Evolutionary conservation across 768 basidiomycete species (phyloP), one percentile per base, ranked within the genome.

Genomic region (Psilocybe azurescens): DNA sequence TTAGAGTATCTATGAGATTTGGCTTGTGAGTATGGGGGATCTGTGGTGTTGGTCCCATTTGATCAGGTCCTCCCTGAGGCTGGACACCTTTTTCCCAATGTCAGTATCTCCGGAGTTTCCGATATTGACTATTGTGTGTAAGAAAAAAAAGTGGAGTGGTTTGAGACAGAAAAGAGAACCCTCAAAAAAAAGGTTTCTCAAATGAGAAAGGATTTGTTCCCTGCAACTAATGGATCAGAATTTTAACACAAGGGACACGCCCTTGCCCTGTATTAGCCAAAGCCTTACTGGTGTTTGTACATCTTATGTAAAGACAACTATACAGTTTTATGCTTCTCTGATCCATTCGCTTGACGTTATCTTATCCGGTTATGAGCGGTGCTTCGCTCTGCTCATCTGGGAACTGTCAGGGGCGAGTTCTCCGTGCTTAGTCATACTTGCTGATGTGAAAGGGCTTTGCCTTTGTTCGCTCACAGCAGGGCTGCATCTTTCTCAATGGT

Each of bases 341-440:
- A 51, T 51, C 13, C 50, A 14, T 13, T 33, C 50, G 50, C 50
- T 51, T 30, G 50, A 51, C 50, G 28, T 51, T 51, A 51, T 51
- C 50, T 51, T 51, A 51, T 51, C 50, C 50, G 50, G 29, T 51
- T 51, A 51, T 51, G 50, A 51, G 50, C 24, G 14, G 50, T 24
- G 33, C 33, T 33, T 33, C 9, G 33, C 33, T 33, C 33, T 33
- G 4, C 33, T 33, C 33, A 33, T 33, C 9, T 33, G 33, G 33
- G 33, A 33, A 9, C 33, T n/a, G n/a, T n/a, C n/a, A n/a, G n/a
- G n/a, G n/a, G n/a, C n/a, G n/a, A n/a, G n/a, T n/a, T n/a, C n/a
- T n/a, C n/a, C n/a, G n/a, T n/a, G n/a, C n/a, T n/a, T n/a, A n/a
- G n/a, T n/a, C n/a, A n/a, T n/a, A n/a, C n/a, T n/a, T n/a, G n/a